These are phyloP conservation scores for Phytophthora foliorum DNA, from an alignment of 352 stramenopile species.

Conservation along the genomic window DNA sequence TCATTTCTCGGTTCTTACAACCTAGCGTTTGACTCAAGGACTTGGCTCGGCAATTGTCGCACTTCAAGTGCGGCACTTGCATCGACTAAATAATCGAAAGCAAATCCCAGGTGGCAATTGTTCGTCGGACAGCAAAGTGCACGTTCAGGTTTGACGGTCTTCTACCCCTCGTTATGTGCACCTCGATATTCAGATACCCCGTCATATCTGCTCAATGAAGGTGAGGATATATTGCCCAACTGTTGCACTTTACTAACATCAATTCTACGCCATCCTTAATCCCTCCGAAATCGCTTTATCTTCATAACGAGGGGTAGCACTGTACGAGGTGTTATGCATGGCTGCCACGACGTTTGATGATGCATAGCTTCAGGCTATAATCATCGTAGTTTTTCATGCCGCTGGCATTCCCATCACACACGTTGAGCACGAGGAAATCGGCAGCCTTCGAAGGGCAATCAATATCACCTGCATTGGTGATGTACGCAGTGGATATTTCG, in stretches of 20 bases:
- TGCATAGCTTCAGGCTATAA: slow-evolving; percentile 5
- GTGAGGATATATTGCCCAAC: no score
- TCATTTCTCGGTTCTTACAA: neutral
- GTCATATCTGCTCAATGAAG: no score
- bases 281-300: no score
- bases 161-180: no score
- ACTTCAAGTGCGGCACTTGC: neutral
- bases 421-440: slow-evolving; percentile 13
- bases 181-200: no score
- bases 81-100: no score
- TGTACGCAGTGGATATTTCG: neutral
- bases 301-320: no score
- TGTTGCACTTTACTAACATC: no score
- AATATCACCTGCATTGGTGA: slow-evolving; percentile 5
- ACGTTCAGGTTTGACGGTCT: neutral
- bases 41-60: neutral
- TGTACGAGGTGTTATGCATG: no score
- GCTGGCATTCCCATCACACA: neutral
- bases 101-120: slow-evolving; percentile 10
- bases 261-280: no score
- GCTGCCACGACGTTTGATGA: no score
- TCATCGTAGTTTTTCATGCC: neutral
- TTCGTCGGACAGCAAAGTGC: slow-evolving; percentile 21
- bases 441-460: slow-evolving; percentile 14
- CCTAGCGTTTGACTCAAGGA: slow-evolving; percentile 12